Evolutionary conservation across 2,329 filamentous ascomycete species (phyloP), one percentile per base, ranked within the genome.

Genomic region (Stagonosporopsis tanaceti): DNA sequence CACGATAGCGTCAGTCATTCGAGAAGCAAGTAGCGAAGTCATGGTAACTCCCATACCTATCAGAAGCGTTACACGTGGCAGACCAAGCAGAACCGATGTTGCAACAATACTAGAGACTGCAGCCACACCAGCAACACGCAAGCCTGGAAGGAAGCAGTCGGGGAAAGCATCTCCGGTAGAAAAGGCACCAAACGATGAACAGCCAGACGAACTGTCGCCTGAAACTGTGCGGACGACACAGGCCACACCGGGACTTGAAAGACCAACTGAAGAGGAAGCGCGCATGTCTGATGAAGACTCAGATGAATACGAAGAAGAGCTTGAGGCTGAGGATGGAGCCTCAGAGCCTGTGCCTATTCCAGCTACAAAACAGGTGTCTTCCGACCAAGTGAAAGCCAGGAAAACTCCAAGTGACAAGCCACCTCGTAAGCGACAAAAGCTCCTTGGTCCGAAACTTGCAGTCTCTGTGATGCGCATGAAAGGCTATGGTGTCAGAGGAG

Each of bases 401-500:
- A 70, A 67, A 37, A 28, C 57, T 20, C 25, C 55, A 5, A 62
- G 41, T 44, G 59, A 70, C 39, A 57, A 72, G 38, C 71, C 70
- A 32, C 62, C 63, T 15, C 64, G 61, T 30, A 74, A 72, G 46
- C 72, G 71, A 12, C 67, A 66, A 30, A 73, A 71, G 20, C 61
- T 63, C 40, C 42, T 60, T 15, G 75, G 65, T n/a, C 66, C 63
- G 27, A 72, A 69, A 68, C 60, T 67, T 59, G 70, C 50, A 53
- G 76, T 52, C 58, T 71, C 57, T 59, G 65, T 65, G 66, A 75
- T 77, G 77, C 69, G 73, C 75, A 59, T 79, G 74, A 64, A 79
- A 72, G 68, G 69, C 15, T 65, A 68, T 14, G 60, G 65, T 0
- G 65, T 75, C 5, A 67, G 66, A 35, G 70, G 70, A 20, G 78